Percentiles rank a stretch among this genome's conserved stretches.
These are phyloP conservation scores for Pseudogymnoascus destructans DNA, from an alignment of 2,329 filamentous ascomycete species.

Conservation along the genomic window DNA sequence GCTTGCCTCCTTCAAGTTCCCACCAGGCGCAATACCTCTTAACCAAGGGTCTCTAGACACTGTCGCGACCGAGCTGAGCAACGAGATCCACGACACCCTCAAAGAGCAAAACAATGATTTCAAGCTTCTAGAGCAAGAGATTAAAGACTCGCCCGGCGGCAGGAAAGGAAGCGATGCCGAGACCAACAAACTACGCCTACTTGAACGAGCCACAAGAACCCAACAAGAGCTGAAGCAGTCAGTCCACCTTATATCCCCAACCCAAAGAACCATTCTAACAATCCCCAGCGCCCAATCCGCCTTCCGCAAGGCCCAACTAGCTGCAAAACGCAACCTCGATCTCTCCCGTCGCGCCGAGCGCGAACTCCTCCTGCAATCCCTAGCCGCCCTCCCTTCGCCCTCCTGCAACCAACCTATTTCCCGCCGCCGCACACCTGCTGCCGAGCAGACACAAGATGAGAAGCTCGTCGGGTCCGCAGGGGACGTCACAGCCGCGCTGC, in stretches of 20 bases:
- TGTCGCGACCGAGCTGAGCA: constrained; percentile 49
- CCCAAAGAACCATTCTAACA: background rate
- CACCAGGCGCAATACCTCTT: constrained; percentile 43
- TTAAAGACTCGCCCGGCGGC: constrained; percentile 50
- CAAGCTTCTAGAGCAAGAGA: constrained; percentile 66
- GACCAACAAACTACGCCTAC: constrained; percentile 50
- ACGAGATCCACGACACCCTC: constrained; percentile 67
- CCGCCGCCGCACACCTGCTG: constrained; percentile 27
- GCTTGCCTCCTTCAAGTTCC: constrained; percentile 44
- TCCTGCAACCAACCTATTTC: constrained; percentile 23
- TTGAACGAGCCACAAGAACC: constrained; percentile 53
- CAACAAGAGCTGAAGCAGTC: constrained; percentile 60
- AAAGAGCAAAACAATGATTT: constrained; percentile 73
- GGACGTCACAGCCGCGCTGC: constrained; percentile 73
- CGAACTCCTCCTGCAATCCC: constrained; percentile 57
- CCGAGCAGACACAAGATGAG: constrained; percentile 45
- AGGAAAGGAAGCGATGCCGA: constrained; percentile 40
- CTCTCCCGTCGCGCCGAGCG: constrained; percentile 64
- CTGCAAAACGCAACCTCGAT: constrained; percentile 63
- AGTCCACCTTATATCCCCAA: constrained; percentile 12
- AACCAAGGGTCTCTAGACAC: constrained; percentile 21
- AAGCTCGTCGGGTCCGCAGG: constrained; percentile 60
- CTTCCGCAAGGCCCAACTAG: constrained; percentile 72
- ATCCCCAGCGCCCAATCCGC: constrained; percentile 41
- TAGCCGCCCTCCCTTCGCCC: constrained; percentile 33